These are phyloP conservation scores for Crithidia expoeki DNA, from an alignment of 208 protist genomes.

Conservation along the genomic window DNA sequence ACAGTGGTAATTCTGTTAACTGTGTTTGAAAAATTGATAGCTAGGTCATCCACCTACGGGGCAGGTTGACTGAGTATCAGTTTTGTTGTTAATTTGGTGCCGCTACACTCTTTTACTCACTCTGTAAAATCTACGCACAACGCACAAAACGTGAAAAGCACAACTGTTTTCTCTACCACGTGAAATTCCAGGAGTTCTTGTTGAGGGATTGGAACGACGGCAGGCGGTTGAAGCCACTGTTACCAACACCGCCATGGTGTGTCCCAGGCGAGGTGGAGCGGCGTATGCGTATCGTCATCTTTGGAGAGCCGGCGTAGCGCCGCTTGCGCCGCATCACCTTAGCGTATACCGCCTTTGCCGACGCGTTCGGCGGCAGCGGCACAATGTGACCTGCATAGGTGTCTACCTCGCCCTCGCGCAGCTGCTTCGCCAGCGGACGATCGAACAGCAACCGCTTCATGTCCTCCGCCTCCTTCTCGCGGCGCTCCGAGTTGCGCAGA, in stretches of 20 bases:
- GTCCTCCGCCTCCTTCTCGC: constrained; percentile 48
- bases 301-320: constrained; percentile 71
- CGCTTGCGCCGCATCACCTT: constrained; percentile 68
- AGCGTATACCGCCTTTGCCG: constrained; percentile 64
- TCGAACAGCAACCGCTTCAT: constrained; percentile 73
- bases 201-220: constrained; percentile 69
- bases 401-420: constrained; percentile 68
- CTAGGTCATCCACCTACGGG: too few species aligned
- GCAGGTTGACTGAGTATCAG: too few species aligned
- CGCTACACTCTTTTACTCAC: too few species aligned
- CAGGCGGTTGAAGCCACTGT: constrained; percentile 16
- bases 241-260: constrained; percentile 5
- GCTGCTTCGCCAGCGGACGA: constrained; percentile 52
- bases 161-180: constrained; percentile 62
- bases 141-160: background rate
- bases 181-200: constrained; percentile 88
- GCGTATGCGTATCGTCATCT: constrained; percentile 39
- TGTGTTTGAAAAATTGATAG: too few species aligned
- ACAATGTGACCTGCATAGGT: constrained; percentile 84
- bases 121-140: background rate
- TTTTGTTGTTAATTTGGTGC: too few species aligned
- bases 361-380: constrained; percentile 72
- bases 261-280: constrained; percentile 32
- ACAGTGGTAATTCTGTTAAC: too few species aligned
- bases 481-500: constrained; percentile 70